Conservation (phyloP, 208 protist genomes). For the Novymonas esmeraldas region DNA sequence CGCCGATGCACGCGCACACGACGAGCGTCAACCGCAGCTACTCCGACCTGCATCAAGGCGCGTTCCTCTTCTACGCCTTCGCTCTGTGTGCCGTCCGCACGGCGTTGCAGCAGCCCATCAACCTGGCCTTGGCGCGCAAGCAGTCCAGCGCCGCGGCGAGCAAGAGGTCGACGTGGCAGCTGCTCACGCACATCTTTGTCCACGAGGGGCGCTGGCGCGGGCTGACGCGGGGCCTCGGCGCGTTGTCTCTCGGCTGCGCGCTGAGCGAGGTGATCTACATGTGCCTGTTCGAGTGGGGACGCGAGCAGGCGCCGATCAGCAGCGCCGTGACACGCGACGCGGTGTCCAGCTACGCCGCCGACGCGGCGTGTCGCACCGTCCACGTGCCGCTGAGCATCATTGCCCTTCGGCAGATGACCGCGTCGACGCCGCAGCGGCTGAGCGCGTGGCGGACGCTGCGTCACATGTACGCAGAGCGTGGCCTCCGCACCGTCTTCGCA, state of each 20-base stretch:
- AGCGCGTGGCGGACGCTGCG: conserved; percentile 30
- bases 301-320: conserved; percentile 48
- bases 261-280: conserved; percentile 86
- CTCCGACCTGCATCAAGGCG: conserved; percentile 56
- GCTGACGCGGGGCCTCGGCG: conserved; percentile 56
- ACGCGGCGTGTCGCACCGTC: conserved; percentile 65
- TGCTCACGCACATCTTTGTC: conserved; percentile 48
- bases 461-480: conserved; percentile 67
- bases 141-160: conserved; percentile 54
- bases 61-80: conserved; percentile 66
- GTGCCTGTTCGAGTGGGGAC: conserved; percentile 69
- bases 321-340: conserved; percentile 48
- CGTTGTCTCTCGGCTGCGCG: conserved; percentile 71
- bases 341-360: conserved; percentile 63
- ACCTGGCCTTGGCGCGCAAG: conserved; percentile 78
- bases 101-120: conserved; percentile 80
- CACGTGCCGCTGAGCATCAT: conserved; percentile 86
- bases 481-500: conserved; percentile 70
- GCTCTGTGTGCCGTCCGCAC: conserved; percentile 71
- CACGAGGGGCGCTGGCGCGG: conserved; percentile 65
- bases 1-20: conserved; percentile 59
- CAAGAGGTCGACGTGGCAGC: conserved; percentile 28
- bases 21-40: conserved; percentile 82
- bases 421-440: conserved; percentile 4
- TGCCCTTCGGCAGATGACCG: conserved; percentile 85